A percentile compares a stretch with the other conserved stretches of the same genome.
Evolutionary conservation across 306 rosid genomes (phyloP).

Genomic region (Potentilla sterilis): DNA sequence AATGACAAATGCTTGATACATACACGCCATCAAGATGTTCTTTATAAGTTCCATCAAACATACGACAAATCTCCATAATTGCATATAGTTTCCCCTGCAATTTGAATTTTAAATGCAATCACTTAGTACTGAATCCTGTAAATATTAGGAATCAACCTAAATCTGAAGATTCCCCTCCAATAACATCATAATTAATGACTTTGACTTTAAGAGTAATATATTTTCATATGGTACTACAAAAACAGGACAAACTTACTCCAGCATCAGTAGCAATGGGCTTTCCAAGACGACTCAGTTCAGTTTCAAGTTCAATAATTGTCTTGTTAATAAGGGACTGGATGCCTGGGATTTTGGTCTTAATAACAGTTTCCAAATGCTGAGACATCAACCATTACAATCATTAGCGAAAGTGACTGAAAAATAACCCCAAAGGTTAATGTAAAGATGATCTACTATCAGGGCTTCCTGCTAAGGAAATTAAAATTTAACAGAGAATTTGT

Average conservation of each 20-base stretch:
- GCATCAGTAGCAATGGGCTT: constrained; percentile 86
- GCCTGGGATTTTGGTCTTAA: constrained; percentile 92
- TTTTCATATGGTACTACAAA: neutral
- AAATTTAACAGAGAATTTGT: constrained; percentile 13
- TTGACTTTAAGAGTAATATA: neutral
- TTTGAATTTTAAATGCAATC: constrained; percentile 7
- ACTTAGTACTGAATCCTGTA: constrained; percentile 21
- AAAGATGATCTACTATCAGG: neutral
- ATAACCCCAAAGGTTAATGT: neutral
- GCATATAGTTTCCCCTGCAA: constrained; percentile 87
- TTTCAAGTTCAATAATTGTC: constrained; percentile 78
- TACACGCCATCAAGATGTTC: constrained; percentile 98
- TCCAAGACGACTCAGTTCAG: constrained; percentile 86
- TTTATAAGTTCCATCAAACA: constrained; percentile 81
- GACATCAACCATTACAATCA: constrained; percentile 18
- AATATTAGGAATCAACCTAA: neutral
- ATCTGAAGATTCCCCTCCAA: neutral
- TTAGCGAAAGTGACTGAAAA: neutral
- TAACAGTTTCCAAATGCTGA: constrained; percentile 96
- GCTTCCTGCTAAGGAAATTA: constrained; percentile 3
- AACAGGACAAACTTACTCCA: constrained; percentile 61
- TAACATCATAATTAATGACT: neutral
- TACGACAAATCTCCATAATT: constrained; percentile 89
- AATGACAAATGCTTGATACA: constrained; percentile 30
- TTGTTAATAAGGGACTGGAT: constrained; percentile 88